phyloP scores from a whole-genome alignment of 2,329 filamentous ascomycete genomes.

The Beauveria sp. region DNA sequence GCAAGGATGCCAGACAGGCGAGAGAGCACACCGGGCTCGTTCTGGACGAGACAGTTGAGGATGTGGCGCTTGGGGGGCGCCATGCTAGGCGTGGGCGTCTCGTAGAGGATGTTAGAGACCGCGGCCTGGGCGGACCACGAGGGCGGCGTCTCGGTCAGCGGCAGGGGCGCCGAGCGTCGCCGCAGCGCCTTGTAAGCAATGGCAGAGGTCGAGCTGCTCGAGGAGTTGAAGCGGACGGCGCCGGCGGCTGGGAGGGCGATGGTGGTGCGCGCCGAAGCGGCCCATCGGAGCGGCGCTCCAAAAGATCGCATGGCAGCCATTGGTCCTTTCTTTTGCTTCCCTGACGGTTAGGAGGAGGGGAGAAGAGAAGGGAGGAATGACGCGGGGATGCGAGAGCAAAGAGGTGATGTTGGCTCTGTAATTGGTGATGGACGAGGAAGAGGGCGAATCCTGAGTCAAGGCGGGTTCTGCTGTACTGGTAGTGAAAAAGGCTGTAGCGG shows the following conservation, averaged over 20 bases:
- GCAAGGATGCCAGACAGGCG: conserved; percentile 94
- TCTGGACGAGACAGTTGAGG: conserved; percentile 97
- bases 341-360: not conserved
- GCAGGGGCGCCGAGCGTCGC: conserved; percentile 76
- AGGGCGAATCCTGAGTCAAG: not conserved
- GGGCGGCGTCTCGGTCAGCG: conserved; percentile 67
- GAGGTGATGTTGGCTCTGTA: not conserved
- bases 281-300: conserved; percentile 32
- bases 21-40: conserved; percentile 94
- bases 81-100: conserved; percentile 79
- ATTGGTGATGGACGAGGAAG: not conserved
- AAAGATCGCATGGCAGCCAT: conserved; percentile 40
- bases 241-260: conserved; percentile 17
- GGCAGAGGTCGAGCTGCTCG: conserved; percentile 71
- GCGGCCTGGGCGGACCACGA: conserved; percentile 88
- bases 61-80: conserved; percentile 88
- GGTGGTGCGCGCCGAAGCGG: conserved; percentile 20
- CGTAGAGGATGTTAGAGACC: conserved; percentile 97
- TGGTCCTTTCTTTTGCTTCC: conserved; percentile 15
- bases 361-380: not conserved
- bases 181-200: conserved; percentile 96
- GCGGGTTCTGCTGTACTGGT: not conserved
- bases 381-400: not conserved
- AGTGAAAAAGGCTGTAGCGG: conserved; percentile 2
- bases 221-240: conserved; percentile 29